phyloP scores from a whole-genome alignment of 805 yeast genomes.

The Kodamaea laetipori region DNA sequence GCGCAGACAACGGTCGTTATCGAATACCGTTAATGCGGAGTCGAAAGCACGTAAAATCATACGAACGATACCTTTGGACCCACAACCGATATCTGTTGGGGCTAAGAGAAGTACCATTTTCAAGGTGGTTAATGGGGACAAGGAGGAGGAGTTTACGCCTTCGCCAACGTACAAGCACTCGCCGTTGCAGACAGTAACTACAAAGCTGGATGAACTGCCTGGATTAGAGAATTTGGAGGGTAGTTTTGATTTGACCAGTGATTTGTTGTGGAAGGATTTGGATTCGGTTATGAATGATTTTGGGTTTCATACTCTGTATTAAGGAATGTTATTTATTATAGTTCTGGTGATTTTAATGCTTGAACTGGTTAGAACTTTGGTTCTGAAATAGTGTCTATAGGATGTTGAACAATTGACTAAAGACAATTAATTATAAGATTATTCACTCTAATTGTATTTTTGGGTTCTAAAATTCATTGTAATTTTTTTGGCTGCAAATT shows the following conservation, averaged over 20 bases:
- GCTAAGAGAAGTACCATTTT: conserved; percentile 39
- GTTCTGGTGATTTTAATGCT: too few relatives aligned
- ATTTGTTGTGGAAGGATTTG: conserved; percentile 74
- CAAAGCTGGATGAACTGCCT: conserved; percentile 24
- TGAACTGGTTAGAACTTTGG: too few relatives aligned
- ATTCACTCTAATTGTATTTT: too few relatives aligned
- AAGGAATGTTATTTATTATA: background rate
- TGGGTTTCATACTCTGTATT: conserved; percentile 68
- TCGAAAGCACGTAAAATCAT: conserved; percentile 73
- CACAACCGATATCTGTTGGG: conserved; percentile 64
- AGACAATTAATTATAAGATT: too few relatives aligned
- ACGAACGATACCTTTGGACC: conserved; percentile 79
- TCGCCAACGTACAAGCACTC: conserved; percentile 8
- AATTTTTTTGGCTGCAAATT: too few relatives aligned
- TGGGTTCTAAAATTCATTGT: too few relatives aligned
- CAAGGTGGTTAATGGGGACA: conserved; percentile 31
- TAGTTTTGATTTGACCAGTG: conserved; percentile 51
- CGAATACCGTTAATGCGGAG: conserved; percentile 63
- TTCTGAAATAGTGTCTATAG: too few relatives aligned
- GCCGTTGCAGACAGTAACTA: conserved; percentile 12
- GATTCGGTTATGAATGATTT: conserved; percentile 89
- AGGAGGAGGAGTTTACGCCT: conserved; percentile 4
- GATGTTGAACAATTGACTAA: too few relatives aligned
- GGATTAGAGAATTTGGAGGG: conserved; percentile 40
- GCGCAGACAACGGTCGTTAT: conserved; percentile 50